Base-by-base conservation (phyloP, 108 stramenopile genomes). In the Stephanodiscus minutulus region DNA sequence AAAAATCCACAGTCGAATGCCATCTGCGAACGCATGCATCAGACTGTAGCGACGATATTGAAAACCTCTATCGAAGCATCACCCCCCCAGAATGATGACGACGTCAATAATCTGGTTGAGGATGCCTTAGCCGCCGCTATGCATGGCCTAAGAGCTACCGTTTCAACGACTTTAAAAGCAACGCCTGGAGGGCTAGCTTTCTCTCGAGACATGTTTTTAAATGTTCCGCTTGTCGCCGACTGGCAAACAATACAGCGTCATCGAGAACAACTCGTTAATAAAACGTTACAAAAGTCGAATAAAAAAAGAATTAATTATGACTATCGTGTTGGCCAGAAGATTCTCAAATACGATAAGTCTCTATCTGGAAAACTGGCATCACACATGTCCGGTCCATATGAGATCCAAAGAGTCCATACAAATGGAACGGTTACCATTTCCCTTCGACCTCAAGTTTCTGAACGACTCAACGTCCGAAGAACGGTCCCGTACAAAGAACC, bases 191-290 rank as follows among this genome's bases (percentile, higher is more conserved):
- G n/a, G n/a, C n/a, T n/a, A n/a, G n/a, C n/a, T n/a, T n/a, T n/a
- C n/a, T n/a, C n/a, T n/a, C n/a, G 73, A 72, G 75, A 85, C 61
- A 82, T 85, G 84, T n/a, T 85, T 5, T 13, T 81, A n/a, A 57
- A 81, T 35, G n/a, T 68, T 17, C 83, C 83, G 0, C 0, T 73
- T 1, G 47, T 61, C 15, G 65, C 74, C 13, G 69, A 81, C 48
- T 28, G 66, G 33, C 6, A 49, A 24, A 7, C n/a, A 17, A 43
- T 60, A 7, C 43, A 21, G 11, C 41, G 70, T 2, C 67, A 20
- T 44, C 24, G 53, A 20, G 22, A 68, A 68, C 52, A 53, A 5
- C 3, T 68, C 17, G 20, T 52, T n/a, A 52, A 52, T 20, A 17
- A 8, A 5, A 8, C 5, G 5, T 20, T 52, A 5, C 17, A 20